Percentiles rank a stretch among this genome's conserved stretches.
Conservation (phyloP, 495 filamentous ascomycete species). For the Penicillium flavigenum region DNA sequence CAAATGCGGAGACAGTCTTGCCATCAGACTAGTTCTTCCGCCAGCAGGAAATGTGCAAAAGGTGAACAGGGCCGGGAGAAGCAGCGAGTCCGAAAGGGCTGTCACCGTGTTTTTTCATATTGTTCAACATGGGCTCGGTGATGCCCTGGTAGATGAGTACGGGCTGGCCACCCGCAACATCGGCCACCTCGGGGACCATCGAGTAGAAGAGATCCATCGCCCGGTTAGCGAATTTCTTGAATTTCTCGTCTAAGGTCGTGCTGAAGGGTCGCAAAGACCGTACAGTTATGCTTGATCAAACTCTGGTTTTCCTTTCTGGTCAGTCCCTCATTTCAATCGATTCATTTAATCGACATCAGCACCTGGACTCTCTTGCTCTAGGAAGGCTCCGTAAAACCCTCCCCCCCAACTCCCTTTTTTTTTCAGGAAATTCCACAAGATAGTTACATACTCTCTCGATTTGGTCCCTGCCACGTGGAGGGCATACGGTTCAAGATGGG, state of each 20-base stretch:
- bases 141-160: conserved; percentile 53
- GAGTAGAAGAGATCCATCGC: conserved; percentile 36
- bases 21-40: conserved; percentile 41
- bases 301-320: too few species aligned
- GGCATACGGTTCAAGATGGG: too few species aligned
- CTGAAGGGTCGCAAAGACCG: too few species aligned
- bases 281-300: too few species aligned
- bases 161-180: conserved; percentile 38
- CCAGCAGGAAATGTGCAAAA: conserved; percentile 37
- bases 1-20: conserved; percentile 20
- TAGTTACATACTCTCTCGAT: too few species aligned
- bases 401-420: too few species aligned
- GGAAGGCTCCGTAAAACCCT: too few species aligned
- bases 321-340: too few species aligned
- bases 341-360: too few species aligned
- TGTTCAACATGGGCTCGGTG: conserved; percentile 35
- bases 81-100: conserved; percentile 53
- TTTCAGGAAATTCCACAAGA: too few species aligned
- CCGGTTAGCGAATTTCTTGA: conserved; percentile 30
- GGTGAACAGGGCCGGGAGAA: conserved; percentile 37
- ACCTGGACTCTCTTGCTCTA: too few species aligned
- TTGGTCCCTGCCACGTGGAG: too few species aligned
- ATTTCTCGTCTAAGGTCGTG: conserved; percentile 24
- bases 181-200: conserved; percentile 34
- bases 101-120: conserved; percentile 41